A percentile compares a stretch with the other conserved stretches of the same genome.
Conservation (phyloP, 208 protist species). For the Trypanosoma lewisi region DNA sequence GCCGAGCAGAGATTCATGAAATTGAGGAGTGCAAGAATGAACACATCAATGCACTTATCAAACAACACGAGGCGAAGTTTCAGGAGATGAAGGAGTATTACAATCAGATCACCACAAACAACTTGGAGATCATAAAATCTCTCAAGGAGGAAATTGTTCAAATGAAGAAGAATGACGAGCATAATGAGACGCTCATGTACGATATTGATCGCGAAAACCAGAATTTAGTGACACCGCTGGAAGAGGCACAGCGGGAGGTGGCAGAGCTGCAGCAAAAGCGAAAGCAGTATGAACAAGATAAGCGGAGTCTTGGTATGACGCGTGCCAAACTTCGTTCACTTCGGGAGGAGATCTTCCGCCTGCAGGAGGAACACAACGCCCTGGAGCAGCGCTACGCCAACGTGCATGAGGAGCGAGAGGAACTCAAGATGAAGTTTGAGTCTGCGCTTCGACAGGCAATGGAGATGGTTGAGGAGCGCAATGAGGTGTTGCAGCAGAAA, state of each 20-base stretch:
- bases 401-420: conserved; percentile 93
- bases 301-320: conserved; percentile 88
- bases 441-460: conserved; percentile 83
- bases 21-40: conserved; percentile 95
- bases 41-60: conserved; percentile 96
- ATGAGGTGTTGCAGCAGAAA: conserved; percentile 77
- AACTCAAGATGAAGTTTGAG: conserved; percentile 94
- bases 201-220: conserved; percentile 97
- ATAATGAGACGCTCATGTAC: conserved; percentile 96
- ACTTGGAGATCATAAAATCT: conserved; percentile 97
- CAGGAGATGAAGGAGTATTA: conserved; percentile 98
- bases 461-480: conserved; percentile 82
- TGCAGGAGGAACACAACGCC: conserved; percentile 88
- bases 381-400: conserved; percentile 86
- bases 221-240: conserved; percentile 92
- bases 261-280: conserved; percentile 89
- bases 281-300: conserved; percentile 94
- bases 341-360: conserved; percentile 73
- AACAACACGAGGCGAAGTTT: conserved; percentile 95
- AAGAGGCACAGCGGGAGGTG: conserved; percentile 87
- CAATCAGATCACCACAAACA: conserved; percentile 97
- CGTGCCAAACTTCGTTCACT: conserved; percentile 75
- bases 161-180: conserved; percentile 95
- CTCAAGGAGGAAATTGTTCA: conserved; percentile 95
- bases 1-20: conserved; percentile 93